Evolutionary conservation across 148 eudicot species (phyloP).

Genomic region (Fagopyrum esculentum): DNA sequence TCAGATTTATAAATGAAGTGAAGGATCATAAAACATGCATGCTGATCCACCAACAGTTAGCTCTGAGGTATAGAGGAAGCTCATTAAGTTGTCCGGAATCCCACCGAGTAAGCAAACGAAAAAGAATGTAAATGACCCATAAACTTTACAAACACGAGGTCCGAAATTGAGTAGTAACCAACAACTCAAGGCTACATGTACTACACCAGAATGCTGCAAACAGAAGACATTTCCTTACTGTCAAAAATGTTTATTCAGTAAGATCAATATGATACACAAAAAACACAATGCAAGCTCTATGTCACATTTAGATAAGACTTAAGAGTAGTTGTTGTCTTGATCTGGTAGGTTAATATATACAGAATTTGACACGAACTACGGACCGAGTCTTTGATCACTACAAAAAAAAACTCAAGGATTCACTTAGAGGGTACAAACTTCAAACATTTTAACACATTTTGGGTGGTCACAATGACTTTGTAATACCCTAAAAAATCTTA

Average conservation of each 20-base stretch:
- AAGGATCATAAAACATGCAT: constrained; percentile 17
- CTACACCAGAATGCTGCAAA: constrained; percentile 65
- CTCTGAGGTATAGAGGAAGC: constrained; percentile 74
- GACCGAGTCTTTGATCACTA: constrained; percentile 48
- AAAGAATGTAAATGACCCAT: constrained; percentile 69
- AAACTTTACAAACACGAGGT: constrained; percentile 51
- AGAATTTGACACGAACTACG: constrained; percentile 43
- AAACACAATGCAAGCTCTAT: neutral
- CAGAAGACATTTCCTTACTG: neutral
- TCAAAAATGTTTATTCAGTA: neutral
- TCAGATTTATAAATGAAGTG: too few species aligned
- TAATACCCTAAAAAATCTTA: too few species aligned
- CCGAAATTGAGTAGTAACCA: constrained; percentile 71
- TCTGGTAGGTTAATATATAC: neutral
- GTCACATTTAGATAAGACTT: neutral
- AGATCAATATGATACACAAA: neutral
- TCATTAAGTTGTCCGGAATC: constrained; percentile 62
- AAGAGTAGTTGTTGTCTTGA: neutral
- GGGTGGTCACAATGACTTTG: too few species aligned
- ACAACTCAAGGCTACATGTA: constrained; percentile 54
- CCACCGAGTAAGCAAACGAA: constrained; percentile 74
- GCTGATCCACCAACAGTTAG: constrained; percentile 87
- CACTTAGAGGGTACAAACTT: too few species aligned
- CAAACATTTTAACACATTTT: too few species aligned
- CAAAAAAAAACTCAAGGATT: too few species aligned